Conservation (phyloP, 2,329 filamentous ascomycete genomes). For the Aspergillus eucalypticola region DNA sequence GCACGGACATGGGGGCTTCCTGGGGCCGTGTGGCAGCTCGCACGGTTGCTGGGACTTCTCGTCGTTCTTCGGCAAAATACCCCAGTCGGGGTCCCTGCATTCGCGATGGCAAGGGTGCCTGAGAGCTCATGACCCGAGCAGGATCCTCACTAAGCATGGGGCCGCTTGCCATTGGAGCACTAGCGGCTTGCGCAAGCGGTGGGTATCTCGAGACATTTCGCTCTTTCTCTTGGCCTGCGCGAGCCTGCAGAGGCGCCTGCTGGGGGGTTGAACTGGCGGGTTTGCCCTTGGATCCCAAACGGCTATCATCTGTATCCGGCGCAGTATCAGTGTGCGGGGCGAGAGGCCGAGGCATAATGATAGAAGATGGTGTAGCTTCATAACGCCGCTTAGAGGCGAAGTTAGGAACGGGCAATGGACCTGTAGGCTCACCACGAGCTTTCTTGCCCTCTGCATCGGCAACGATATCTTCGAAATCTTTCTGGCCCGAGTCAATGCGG, state of each 20-base stretch:
- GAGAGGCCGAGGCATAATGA: slow-evolving; percentile 42
- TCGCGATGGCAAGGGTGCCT: slow-evolving; percentile 33
- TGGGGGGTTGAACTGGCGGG: slow-evolving; percentile 34
- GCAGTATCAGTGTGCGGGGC: slow-evolving; percentile 45
- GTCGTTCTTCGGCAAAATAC: slow-evolving; percentile 46
- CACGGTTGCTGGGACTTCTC: slow-evolving; percentile 30
- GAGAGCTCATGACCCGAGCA: slow-evolving; percentile 33
- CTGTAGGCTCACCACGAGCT: slow-evolving; percentile 46
- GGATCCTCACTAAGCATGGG: slow-evolving; percentile 37
- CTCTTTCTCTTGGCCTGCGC: slow-evolving; percentile 38
- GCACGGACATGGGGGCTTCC: slow-evolving; percentile 34
- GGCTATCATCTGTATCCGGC: slow-evolving; percentile 34
- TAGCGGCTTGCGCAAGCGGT: slow-evolving; percentile 42
- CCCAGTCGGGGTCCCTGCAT: slow-evolving; percentile 46
- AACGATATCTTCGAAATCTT: slow-evolving; percentile 47
- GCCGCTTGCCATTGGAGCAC: slow-evolving; percentile 25
- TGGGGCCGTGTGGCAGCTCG: slow-evolving; percentile 26
- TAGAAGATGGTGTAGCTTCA: slow-evolving; percentile 46
- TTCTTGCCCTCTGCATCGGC: slow-evolving; percentile 48
- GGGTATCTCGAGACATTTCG: slow-evolving; percentile 37
- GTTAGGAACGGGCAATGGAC: slow-evolving; percentile 45
- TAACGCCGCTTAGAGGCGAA: slow-evolving; percentile 51
- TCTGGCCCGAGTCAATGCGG: slow-evolving; percentile 45
- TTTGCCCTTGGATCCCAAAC: slow-evolving; percentile 34
- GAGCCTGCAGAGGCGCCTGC: slow-evolving; percentile 33